Evolutionary conservation across 2,329 filamentous ascomycete genomes (phyloP), one percentile per base, ranked within the genome.

Genomic region (Trichoderma endophyticum): DNA sequence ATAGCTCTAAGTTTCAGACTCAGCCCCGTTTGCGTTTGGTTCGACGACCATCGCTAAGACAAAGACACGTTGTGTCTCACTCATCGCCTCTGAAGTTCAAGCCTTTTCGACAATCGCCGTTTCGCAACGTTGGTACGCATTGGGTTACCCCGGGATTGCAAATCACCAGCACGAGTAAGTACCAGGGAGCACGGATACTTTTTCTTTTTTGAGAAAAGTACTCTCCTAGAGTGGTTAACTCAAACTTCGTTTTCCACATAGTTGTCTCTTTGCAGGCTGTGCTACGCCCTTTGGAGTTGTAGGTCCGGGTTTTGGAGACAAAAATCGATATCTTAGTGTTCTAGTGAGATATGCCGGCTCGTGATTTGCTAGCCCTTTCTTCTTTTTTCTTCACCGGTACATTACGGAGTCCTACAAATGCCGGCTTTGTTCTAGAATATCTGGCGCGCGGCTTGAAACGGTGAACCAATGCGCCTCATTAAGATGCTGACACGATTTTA

Each of bases 401-500:
- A 48, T 30, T 34, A 54, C 21, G 48, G 48, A 54, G 48, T 54
- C 21, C 21, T 54, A 54, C 48, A 54, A 54, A 21, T 54, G n/a
- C 62, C 18, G 18, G 43, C 3, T 21, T 54, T 34, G 43, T 65
- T 65, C 62, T 54, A 65, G 62, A 65, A 65, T 54, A 24, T 34
- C 43, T 43, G 48, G 48, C 26, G 7, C 15, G 24, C 51, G 34
- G 48, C 51, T 39, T 18, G 32, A 21, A 32, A 39, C 34, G 51
- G 32, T 14, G 32, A 8, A 43, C 18, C n/a, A 36, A 24, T 39
- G 43, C 32, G 32, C 48, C 34, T 48, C 24, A 62, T 54, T 56
- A 63, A 63, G 36, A 36, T 70, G 67, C 67, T 60, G 30, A 70
- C 67, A 63, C 32, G 43, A 70, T 24, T 34, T 34, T 32, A 60